A percentile compares a stretch with the other conserved stretches of the same genome.
phyloP scores from a whole-genome alignment of 768 basidiomycete species.

The Lyophyllum decastes region DNA sequence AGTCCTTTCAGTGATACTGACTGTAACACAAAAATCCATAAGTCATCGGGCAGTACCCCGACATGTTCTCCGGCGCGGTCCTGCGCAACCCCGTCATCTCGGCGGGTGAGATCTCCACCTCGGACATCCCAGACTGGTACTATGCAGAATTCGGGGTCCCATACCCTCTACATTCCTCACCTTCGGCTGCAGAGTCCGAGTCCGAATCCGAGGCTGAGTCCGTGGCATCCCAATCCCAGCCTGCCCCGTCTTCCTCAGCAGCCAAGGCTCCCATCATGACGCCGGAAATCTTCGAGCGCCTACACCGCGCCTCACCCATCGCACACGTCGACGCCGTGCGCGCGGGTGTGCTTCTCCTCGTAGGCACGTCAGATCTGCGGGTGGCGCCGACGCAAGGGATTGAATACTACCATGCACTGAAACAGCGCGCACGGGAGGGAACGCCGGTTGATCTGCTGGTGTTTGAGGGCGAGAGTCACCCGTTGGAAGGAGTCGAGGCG shows the following conservation, averaged over 20 bases:
- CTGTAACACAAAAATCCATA: background rate
- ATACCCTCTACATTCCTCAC: conserved; percentile 39
- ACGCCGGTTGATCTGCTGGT: conserved; percentile 52
- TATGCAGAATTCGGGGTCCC: conserved; percentile 46
- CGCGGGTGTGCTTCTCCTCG: conserved; percentile 54
- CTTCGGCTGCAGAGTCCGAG: conserved; percentile 14
- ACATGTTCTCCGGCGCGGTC: conserved; percentile 60
- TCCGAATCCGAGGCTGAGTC: conserved; percentile 1
- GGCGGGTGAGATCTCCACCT: conserved; percentile 50
- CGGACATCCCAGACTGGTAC: conserved; percentile 76
- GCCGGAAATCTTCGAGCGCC: conserved; percentile 40
- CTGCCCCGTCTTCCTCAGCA: too few relatives aligned
- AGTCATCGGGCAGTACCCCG: conserved; percentile 69
- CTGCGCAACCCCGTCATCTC: conserved; percentile 74
- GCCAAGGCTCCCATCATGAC: conserved; percentile 38
- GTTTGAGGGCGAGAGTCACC: conserved; percentile 64
- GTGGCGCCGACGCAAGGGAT: conserved; percentile 65
- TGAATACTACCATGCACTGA: conserved; percentile 68
- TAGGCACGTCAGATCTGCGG: conserved; percentile 63
- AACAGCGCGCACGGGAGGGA: conserved; percentile 31
- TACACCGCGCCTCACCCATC: conserved; percentile 59
- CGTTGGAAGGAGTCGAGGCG: conserved; percentile 65
- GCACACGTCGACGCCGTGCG: conserved; percentile 49
- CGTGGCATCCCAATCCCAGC: too few relatives aligned
- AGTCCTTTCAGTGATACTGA: background rate